A percentile compares a stretch with the other conserved stretches of the same genome.
phyloP scores from a whole-genome alignment of 1,139 yeast species.

The Candida neerlandica region DNA sequence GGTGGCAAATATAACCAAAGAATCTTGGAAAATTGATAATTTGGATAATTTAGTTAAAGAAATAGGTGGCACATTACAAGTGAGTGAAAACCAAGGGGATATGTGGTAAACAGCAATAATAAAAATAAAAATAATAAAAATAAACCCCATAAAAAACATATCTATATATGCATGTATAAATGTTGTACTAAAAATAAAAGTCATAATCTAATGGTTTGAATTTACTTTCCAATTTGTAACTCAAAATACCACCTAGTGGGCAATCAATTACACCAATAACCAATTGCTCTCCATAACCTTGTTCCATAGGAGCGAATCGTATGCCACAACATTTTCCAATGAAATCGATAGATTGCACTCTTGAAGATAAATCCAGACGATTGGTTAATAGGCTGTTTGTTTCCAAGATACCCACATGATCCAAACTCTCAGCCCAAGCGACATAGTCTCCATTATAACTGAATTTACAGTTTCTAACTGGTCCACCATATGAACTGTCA shows the following conservation, averaged over 20 bases:
- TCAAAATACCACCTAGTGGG: slow-evolving; percentile 59
- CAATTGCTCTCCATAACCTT: slow-evolving; percentile 50
- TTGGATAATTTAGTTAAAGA: slow-evolving; percentile 37
- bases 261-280: slow-evolving; percentile 58
- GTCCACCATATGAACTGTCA: slow-evolving; percentile 33
- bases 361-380: slow-evolving; percentile 16
- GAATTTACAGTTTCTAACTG: slow-evolving; percentile 57
- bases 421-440: slow-evolving; percentile 63
- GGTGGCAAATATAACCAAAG: slow-evolving; percentile 39
- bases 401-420: slow-evolving; percentile 56
- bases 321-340: slow-evolving; percentile 65
- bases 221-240: slow-evolving; percentile 44
- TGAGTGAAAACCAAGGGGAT: slow-evolving; percentile 43
- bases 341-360: slow-evolving; percentile 53
- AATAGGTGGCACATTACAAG: slow-evolving; percentile 43
- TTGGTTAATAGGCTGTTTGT: slow-evolving; percentile 28
- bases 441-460: slow-evolving; percentile 48
- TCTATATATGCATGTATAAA: neutral
- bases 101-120: slow-evolving; percentile 39
- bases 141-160: neutral
- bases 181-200: slow-evolving; percentile 27
- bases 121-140: neutral
- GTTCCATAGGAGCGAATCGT: slow-evolving; percentile 48
- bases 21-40: slow-evolving; percentile 33
- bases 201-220: slow-evolving; percentile 43